These are phyloP conservation scores for Carallia pectinifolia DNA, from an alignment of 345 rosid species.

Conservation along the genomic window DNA sequence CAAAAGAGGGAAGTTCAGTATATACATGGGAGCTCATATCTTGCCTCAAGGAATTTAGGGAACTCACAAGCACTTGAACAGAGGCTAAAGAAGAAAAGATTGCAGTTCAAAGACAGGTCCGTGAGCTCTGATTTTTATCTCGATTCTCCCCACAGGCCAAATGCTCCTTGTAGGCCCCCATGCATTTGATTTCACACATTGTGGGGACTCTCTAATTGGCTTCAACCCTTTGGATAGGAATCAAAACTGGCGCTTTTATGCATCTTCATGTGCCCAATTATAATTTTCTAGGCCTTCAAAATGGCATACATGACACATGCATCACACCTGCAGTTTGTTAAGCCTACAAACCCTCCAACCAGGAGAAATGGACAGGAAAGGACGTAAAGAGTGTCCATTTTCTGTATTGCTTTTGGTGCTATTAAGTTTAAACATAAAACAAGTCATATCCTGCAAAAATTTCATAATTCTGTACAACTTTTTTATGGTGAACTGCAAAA, in stretches of 20 bases:
- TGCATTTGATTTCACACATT: neutral
- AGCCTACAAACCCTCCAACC: neutral
- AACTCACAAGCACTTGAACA: conserved; percentile 22
- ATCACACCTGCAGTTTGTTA: conserved; percentile 7
- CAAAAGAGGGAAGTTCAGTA: neutral
- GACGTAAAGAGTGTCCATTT: too few relatives aligned
- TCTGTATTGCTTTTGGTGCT: too few relatives aligned
- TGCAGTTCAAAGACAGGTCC: conserved; percentile 2
- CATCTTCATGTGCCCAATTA: neutral
- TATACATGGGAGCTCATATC: conserved; percentile 13
- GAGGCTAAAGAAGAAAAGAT: conserved; percentile 20
- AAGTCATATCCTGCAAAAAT: too few relatives aligned
- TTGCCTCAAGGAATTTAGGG: conserved; percentile 18
- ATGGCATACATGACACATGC: neutral
- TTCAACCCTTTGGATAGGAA: conserved; percentile 9
- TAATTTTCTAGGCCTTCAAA: neutral
- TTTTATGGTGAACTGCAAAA: too few relatives aligned
- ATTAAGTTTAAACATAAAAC: too few relatives aligned
- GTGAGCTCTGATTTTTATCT: neutral
- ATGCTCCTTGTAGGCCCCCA: neutral
- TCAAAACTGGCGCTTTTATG: neutral
- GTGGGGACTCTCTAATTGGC: conserved; percentile 8
- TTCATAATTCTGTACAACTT: too few relatives aligned
- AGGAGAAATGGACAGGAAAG: too few relatives aligned
- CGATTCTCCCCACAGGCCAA: neutral